Conservation (phyloP, 305 asterid genomes). For the Fraxinus velutina region DNA sequence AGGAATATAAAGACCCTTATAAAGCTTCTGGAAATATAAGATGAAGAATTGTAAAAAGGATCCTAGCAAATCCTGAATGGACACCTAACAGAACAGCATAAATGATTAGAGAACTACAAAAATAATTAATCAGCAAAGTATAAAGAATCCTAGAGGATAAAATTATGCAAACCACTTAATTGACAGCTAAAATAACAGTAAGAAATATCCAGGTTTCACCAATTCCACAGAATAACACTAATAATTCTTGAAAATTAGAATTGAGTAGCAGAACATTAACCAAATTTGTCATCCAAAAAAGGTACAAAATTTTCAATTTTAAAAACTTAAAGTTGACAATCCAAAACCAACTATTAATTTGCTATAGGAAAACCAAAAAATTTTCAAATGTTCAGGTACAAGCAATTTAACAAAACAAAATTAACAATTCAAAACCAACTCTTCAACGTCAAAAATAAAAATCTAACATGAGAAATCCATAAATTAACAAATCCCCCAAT, state of each 20-base stretch:
- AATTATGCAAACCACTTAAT: not conserved
- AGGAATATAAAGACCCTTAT: not conserved
- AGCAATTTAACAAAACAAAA: conserved; percentile 2
- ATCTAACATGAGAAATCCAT: not conserved
- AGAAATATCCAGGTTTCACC: not conserved
- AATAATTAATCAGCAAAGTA: not conserved
- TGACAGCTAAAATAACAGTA: not conserved
- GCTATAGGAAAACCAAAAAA: not conserved
- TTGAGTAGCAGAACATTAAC: not conserved
- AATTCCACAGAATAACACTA: conserved; percentile 13
- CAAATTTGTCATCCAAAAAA: not conserved
- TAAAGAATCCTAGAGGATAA: not conserved
- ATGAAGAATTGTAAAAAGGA: not conserved
- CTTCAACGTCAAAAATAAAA: not conserved
- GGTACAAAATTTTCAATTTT: not conserved
- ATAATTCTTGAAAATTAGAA: not conserved
- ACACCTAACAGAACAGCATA: conserved; percentile 1
- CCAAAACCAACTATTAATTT: not conserved
- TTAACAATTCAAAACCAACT: not conserved
- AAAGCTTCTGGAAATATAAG: not conserved
- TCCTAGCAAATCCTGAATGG: not conserved
- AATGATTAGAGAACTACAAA: conserved; percentile 5
- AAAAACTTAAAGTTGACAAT: not conserved
- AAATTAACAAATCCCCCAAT: conserved; percentile 4
- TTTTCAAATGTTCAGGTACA: not conserved